Evolutionary conservation across 768 basidiomycete species (phyloP).

Genomic region (Pisolithus microcarpus): DNA sequence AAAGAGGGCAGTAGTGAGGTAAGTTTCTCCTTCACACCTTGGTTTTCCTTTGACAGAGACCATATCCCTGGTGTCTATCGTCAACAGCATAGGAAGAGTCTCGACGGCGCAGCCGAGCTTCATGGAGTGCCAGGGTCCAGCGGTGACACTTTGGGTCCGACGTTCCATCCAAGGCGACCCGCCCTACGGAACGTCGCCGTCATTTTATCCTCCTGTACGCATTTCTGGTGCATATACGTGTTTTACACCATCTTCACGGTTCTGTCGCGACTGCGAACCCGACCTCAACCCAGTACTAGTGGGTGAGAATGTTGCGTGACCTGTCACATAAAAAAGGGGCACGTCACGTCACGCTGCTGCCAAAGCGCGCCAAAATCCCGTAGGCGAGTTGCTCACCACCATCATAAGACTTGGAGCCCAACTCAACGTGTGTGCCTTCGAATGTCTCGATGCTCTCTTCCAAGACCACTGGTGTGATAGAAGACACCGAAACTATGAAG

Average conservation of each 20-base stretch:
- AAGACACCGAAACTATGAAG: background rate
- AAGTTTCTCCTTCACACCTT: too few species aligned
- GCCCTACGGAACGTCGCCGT: too few species aligned
- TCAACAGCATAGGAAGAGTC: too few species aligned
- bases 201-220: background rate
- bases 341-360: slow-evolving; percentile 4
- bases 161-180: too few species aligned
- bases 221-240: background rate
- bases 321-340: slow-evolving; percentile 6
- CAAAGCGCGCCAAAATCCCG: background rate
- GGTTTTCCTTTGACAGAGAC: too few species aligned
- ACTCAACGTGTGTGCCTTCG: background rate
- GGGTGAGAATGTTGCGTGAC: background rate
- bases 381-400: background rate
- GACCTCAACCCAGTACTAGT: background rate
- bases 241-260: background rate
- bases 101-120: too few species aligned
- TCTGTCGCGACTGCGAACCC: background rate
- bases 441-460: slow-evolving; percentile 1
- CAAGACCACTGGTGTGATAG: slow-evolving; percentile 6
- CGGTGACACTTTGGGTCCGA: too few species aligned
- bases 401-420: too few species aligned
- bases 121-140: too few species aligned
- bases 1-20: too few species aligned
- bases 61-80: too few species aligned